These are phyloP conservation scores for Speleostelium caveatum DNA, from an alignment of 78 protist genomes.

Conservation along the genomic window DNA sequence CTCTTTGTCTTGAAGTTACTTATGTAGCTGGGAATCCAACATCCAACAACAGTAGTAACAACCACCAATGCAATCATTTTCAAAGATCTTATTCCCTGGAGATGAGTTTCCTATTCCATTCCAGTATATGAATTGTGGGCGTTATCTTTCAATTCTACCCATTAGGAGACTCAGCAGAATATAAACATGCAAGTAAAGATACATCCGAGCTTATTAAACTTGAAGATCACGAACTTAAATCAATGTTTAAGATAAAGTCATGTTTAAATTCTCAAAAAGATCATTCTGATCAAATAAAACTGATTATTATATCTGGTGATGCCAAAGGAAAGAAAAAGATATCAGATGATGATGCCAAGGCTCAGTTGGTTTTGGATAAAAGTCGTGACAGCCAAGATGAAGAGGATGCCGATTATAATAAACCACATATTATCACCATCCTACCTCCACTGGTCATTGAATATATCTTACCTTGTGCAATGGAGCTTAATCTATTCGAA, in stretches of 20 bases:
- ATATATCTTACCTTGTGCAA: conserved; percentile 50
- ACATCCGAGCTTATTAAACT: conserved; percentile 5
- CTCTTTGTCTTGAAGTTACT: too few species aligned
- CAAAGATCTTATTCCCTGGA: conserved; percentile 32
- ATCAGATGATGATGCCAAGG: too few species aligned
- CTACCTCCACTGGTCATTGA: conserved; percentile 56
- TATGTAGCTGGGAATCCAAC: too few species aligned
- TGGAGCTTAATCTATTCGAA: background rate
- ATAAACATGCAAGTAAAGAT: conserved; percentile 4
- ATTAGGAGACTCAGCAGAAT: conserved; percentile 29
- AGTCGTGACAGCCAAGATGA: too few species aligned
- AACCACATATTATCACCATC: too few species aligned
- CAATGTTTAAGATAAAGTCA: conserved; percentile 10
- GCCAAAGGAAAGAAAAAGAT: too few species aligned
- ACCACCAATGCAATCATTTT: conserved; percentile 1
- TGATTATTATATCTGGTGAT: background rate
- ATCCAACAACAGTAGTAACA: too few species aligned
- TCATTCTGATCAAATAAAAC: background rate
- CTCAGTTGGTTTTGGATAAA: too few species aligned
- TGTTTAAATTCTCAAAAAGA: background rate
- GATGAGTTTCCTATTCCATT: conserved; percentile 66
- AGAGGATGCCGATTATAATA: too few species aligned
- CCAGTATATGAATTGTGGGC: conserved; percentile 26
- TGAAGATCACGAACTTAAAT: conserved; percentile 25
- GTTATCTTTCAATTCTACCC: conserved; percentile 45